Evolutionary conservation across 495 filamentous ascomycete genomes (phyloP).

Genomic region (Parachaetomium inaequale): DNA sequence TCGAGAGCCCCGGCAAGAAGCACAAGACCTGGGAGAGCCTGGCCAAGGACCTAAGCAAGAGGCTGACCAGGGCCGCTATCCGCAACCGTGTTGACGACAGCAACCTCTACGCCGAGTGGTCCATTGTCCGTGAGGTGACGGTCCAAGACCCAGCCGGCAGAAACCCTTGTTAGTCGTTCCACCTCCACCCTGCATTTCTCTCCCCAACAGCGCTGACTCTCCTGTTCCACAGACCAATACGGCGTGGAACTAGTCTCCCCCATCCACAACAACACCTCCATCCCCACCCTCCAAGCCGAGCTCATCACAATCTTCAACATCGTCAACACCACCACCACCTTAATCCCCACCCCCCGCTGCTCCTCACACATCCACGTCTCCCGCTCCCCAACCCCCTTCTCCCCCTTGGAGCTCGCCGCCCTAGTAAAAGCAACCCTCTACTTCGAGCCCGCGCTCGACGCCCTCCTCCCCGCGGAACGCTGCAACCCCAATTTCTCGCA

Average conservation of each 20-base stretch:
- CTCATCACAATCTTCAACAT: conserved; percentile 28
- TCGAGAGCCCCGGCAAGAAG: conserved; percentile 24
- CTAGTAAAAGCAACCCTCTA: conserved; percentile 29
- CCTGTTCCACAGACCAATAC: conserved; percentile 11
- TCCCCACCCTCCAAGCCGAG: conserved; percentile 17
- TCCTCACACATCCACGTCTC: conserved; percentile 35
- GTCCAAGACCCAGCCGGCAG: conserved; percentile 25
- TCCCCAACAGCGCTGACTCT: background rate
- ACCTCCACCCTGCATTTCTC: background rate
- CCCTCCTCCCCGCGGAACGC: conserved; percentile 21
- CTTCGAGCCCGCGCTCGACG: conserved; percentile 29
- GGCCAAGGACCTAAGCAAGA: conserved; percentile 27
- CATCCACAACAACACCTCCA: conserved; percentile 22
- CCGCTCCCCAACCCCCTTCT: conserved; percentile 11
- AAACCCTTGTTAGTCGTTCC: conserved; percentile 22
- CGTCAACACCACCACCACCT: conserved; percentile 13
- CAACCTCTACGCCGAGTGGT: conserved; percentile 32
- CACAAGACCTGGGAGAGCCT: conserved; percentile 26
- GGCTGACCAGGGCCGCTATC: conserved; percentile 25
- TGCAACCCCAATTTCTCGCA: background rate
- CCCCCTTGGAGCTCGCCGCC: conserved; percentile 20
- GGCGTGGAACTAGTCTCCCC: conserved; percentile 35
- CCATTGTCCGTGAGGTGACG: conserved; percentile 30
- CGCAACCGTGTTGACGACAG: conserved; percentile 27
- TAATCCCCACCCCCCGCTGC: conserved; percentile 20